These are phyloP conservation scores for Ceriops zippeliana DNA, from an alignment of 345 rosid genomes.

Conservation along the genomic window DNA sequence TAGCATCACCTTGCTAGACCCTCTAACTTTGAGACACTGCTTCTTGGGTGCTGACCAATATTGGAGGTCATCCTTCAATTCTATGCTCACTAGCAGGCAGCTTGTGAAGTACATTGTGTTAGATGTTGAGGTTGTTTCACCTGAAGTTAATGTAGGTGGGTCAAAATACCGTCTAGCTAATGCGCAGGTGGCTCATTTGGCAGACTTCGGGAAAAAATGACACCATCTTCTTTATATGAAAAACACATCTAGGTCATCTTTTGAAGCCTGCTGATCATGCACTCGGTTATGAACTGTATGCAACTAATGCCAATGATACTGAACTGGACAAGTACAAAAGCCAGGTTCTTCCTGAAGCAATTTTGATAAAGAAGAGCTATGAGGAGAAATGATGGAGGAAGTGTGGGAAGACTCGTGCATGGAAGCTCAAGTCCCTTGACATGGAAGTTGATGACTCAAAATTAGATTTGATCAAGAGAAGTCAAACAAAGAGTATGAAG, in stretches of 20 bases:
- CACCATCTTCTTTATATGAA: conserved; percentile 14
- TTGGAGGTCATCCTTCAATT: conserved; percentile 40
- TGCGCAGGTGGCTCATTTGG: conserved; percentile 28
- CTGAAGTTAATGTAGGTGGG: conserved; percentile 27
- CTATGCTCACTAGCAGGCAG: conserved; percentile 48
- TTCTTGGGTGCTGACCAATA: conserved; percentile 53
- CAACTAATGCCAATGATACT: conserved; percentile 16
- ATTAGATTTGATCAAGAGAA: conserved; percentile 20
- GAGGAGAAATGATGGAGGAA: conserved; percentile 17
- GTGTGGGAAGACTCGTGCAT: conserved; percentile 18
- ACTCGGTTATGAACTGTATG: conserved; percentile 23
- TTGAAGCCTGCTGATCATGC: conserved; percentile 29
- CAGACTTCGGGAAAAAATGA: conserved; percentile 25
- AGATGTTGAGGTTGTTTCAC: conserved; percentile 36
- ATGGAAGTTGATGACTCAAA: conserved; percentile 24
- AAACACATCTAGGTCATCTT: conserved; percentile 21
- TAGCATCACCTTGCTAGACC: conserved; percentile 51
- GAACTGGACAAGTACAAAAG: conserved; percentile 21
- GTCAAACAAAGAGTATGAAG: conserved; percentile 32
- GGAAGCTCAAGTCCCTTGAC: conserved; percentile 23
- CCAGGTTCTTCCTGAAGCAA: conserved; percentile 14
- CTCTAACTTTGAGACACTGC: conserved; percentile 43
- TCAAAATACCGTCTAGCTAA: conserved; percentile 27
- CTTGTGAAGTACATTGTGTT: conserved; percentile 58
- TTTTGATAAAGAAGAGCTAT: conserved; percentile 20